phyloP scores from a whole-genome alignment of 1,284 basidiomycete genomes.

The Somion occarium region DNA sequence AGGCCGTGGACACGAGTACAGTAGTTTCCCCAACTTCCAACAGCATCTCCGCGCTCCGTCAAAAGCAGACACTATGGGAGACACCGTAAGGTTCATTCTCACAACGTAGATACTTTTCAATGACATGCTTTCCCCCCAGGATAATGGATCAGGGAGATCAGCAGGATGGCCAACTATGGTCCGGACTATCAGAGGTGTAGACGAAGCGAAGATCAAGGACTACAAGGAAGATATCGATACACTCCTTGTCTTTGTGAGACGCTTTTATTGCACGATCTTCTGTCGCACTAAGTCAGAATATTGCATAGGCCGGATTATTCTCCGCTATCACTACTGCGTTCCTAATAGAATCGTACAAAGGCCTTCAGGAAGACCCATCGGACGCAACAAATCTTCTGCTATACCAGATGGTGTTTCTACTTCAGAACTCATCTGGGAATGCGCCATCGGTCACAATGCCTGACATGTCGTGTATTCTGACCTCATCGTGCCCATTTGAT shows the following conservation, averaged over 20 bases:
- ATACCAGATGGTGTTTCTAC: neutral
- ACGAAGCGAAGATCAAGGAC: neutral
- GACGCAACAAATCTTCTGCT: neutral
- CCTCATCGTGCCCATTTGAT: neutral
- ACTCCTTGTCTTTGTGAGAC: neutral
- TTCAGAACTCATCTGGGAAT: neutral
- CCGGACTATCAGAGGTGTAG: neutral
- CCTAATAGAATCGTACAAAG: slow-evolving; percentile 7
- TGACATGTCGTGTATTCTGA: neutral
- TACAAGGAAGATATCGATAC: slow-evolving; percentile 3
- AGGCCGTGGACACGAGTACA: too few species aligned
- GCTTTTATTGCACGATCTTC: neutral
- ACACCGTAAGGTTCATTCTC: too few species aligned
- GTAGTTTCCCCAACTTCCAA: too few species aligned
- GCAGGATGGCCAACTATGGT: neutral
- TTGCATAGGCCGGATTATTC: slow-evolving; percentile 11
- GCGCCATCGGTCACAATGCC: neutral
- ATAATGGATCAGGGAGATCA: too few species aligned
- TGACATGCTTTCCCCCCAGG: too few species aligned
- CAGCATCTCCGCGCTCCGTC: too few species aligned
- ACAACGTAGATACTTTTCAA: too few species aligned
- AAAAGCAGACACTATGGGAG: too few species aligned
- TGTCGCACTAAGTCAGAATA: neutral
- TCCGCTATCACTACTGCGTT: slow-evolving; percentile 7
- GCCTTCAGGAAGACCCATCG: neutral